Evolutionary conservation across 2,329 filamentous ascomycete genomes (phyloP).

Genomic region (Venturia pyrina): DNA sequence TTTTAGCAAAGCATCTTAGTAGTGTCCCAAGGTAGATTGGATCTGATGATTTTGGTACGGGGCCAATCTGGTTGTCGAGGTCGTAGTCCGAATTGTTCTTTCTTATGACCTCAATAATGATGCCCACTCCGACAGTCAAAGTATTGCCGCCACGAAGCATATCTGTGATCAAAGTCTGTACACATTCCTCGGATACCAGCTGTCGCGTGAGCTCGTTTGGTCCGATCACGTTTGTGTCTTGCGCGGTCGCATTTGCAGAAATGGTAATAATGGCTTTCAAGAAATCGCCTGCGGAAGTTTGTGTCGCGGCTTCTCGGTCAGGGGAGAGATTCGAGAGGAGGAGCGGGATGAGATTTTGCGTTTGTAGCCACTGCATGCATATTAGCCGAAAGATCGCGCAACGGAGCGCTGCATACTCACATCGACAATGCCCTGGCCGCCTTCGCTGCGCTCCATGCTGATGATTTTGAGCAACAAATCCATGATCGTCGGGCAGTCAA

Average conservation of each 20-base stretch:
- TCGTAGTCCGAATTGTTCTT: slow-evolving; percentile 99
- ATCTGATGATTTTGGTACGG: slow-evolving; percentile 73
- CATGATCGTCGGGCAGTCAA: slow-evolving; percentile 98
- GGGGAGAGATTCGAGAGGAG: slow-evolving; percentile 80
- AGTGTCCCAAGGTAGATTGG: slow-evolving; percentile 93
- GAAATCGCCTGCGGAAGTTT: slow-evolving; percentile 94
- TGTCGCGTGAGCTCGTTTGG: slow-evolving; percentile 94
- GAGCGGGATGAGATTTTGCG: slow-evolving; percentile 75
- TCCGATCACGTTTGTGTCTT: slow-evolving; percentile 97
- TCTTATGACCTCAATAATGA: slow-evolving; percentile 94
- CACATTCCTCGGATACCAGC: slow-evolving; percentile 76
- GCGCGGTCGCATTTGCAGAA: slow-evolving; percentile 93
- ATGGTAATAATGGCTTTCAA: slow-evolving; percentile 98
- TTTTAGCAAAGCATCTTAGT: slow-evolving; percentile 76
- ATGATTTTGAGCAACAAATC: slow-evolving; percentile 94
- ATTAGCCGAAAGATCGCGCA: slow-evolving; percentile 10
- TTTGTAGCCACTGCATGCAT: slow-evolving; percentile 70
- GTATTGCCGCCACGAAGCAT: slow-evolving; percentile 94
- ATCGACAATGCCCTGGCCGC: slow-evolving; percentile 86
- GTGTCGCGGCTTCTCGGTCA: slow-evolving; percentile 77
- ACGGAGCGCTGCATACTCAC: slow-evolving; percentile 40
- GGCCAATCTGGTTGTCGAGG: slow-evolving; percentile 74
- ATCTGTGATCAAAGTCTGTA: slow-evolving; percentile 73
- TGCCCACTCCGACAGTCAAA: slow-evolving; percentile 89
- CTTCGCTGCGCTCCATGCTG: slow-evolving; percentile 84